phyloP scores from a whole-genome alignment of 805 yeast species.

The Trichomonascus vanleenenianus region DNA sequence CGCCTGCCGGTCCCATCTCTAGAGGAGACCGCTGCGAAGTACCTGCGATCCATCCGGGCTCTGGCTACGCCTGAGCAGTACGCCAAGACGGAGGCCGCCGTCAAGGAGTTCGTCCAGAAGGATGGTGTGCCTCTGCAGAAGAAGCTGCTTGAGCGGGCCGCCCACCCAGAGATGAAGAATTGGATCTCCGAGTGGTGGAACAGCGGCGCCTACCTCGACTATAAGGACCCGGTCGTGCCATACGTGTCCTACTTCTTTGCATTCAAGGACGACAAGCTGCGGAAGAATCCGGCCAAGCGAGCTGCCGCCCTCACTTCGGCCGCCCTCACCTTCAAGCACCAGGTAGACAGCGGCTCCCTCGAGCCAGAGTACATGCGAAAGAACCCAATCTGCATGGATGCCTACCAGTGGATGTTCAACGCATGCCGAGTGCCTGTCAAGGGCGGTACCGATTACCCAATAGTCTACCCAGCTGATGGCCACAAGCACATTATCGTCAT shows the following conservation, averaged over 20 bases:
- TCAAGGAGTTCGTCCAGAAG: conserved; percentile 55
- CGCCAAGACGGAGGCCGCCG: conserved; percentile 45
- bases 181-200: conserved; percentile 96
- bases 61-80: conserved; percentile 44
- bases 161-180: conserved; percentile 52
- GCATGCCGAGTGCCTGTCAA: conserved; percentile 52
- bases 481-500: conserved; percentile 68
- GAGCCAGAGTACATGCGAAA: conserved; percentile 74
- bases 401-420: conserved; percentile 86
- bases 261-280: conserved; percentile 55
- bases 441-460: conserved; percentile 51
- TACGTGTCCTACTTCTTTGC: conserved; percentile 85
- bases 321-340: conserved; percentile 57
- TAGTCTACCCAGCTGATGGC: conserved; percentile 36
- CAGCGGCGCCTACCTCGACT: conserved; percentile 81
- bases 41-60: conserved; percentile 68
- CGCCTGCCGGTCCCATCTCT: conserved; percentile 81
- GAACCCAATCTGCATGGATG: conserved; percentile 89
- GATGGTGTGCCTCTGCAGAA: conserved; percentile 61
- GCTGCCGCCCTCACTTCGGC: conserved; percentile 68
- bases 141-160: conserved; percentile 52
- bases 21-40: conserved; percentile 58
- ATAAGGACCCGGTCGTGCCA: conserved; percentile 92
- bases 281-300: conserved; percentile 38
- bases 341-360: conserved; percentile 62